Percentiles rank a stretch among this genome's conserved stretches.
Evolutionary conservation across 2,329 filamentous ascomycete genomes (phyloP).

Genomic region (Sordariomycetes sp.): DNA sequence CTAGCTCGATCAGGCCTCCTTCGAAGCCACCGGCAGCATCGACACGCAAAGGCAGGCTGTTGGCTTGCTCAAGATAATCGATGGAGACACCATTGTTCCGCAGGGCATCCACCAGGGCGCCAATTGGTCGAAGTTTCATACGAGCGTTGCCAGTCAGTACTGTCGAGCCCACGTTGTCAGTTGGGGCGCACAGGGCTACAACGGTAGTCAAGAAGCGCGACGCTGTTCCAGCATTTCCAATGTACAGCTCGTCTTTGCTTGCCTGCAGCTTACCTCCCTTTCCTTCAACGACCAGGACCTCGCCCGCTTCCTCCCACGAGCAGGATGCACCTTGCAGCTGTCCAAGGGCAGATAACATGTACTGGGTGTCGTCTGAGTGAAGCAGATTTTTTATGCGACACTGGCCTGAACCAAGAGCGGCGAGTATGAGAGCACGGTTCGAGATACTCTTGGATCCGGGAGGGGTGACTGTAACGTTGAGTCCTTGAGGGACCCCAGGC

Average conservation of each 20-base stretch:
- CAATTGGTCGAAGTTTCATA: slow-evolving; percentile 95
- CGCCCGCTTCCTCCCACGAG: slow-evolving; percentile 90
- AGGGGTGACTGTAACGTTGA: slow-evolving; percentile 70
- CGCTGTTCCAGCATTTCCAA: slow-evolving; percentile 93
- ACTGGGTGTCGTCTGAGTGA: slow-evolving; percentile 94
- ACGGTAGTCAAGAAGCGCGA: slow-evolving; percentile 93
- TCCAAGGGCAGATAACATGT: slow-evolving; percentile 88
- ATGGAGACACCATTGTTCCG: slow-evolving; percentile 79
- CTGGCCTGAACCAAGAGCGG: slow-evolving; percentile 76
- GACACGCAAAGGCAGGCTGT: slow-evolving; percentile 77
- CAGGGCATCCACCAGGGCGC: slow-evolving; percentile 83
- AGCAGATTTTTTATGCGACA: slow-evolving; percentile 88
- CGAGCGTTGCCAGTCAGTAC: slow-evolving; percentile 86
- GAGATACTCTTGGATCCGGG: slow-evolving; percentile 98
- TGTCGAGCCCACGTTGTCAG: slow-evolving; percentile 51
- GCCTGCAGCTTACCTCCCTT: slow-evolving; percentile 81
- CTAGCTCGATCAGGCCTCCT: slow-evolving; percentile 82
- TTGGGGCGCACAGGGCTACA: slow-evolving; percentile 68
- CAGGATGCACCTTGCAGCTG: slow-evolving; percentile 81
- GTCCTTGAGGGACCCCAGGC: slow-evolving; percentile 57
- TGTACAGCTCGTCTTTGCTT: slow-evolving; percentile 69
- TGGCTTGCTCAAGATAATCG: slow-evolving; percentile 74
- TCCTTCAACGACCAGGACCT: slow-evolving; percentile 78
- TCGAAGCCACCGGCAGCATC: slow-evolving; percentile 74
- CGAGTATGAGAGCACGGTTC: slow-evolving; percentile 88